Conservation (phyloP, 2,329 filamentous ascomycete genomes). For the Fusarium marasasianum region DNA sequence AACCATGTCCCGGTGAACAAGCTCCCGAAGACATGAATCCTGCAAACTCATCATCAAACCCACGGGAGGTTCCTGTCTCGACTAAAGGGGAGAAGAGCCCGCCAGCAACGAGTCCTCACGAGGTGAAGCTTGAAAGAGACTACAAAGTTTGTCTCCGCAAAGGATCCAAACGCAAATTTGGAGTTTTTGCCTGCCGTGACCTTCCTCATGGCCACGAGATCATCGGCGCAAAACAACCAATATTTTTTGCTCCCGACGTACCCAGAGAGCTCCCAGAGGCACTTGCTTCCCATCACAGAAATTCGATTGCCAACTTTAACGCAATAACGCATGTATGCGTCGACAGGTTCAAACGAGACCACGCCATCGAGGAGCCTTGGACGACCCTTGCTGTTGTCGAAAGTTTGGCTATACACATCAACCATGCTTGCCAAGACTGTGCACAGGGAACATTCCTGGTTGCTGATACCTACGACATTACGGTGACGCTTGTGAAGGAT, state of each 20-base stretch:
- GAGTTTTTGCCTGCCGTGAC: conserved; percentile 32
- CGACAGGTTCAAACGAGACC: conserved; percentile 14
- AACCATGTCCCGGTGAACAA: not conserved
- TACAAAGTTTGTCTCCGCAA: conserved; percentile 12
- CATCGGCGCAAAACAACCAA: conserved; percentile 31
- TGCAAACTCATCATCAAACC: not conserved
- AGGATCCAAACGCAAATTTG: not conserved
- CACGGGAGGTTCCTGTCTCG: not conserved
- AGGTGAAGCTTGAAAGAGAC: not conserved
- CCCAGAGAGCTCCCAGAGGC: not conserved
- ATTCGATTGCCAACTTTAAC: not conserved
- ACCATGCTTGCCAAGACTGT: conserved; percentile 47
- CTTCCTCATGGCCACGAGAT: conserved; percentile 18
- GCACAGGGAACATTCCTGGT: conserved; percentile 39
- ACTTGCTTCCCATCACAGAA: no score
- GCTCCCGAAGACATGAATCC: not conserved
- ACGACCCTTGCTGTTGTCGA: conserved; percentile 29
- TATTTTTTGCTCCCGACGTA: not conserved
- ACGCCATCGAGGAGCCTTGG: conserved; percentile 35
- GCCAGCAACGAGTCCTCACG: not conserved
- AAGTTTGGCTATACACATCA: conserved; percentile 40
- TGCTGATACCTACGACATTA: conserved; percentile 27
- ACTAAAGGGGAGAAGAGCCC: not conserved
- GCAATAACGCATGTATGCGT: not conserved
- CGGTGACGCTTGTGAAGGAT: conserved; percentile 12